phyloP scores from a whole-genome alignment of 257 asterid species.

The Solanum raphanifolium region DNA sequence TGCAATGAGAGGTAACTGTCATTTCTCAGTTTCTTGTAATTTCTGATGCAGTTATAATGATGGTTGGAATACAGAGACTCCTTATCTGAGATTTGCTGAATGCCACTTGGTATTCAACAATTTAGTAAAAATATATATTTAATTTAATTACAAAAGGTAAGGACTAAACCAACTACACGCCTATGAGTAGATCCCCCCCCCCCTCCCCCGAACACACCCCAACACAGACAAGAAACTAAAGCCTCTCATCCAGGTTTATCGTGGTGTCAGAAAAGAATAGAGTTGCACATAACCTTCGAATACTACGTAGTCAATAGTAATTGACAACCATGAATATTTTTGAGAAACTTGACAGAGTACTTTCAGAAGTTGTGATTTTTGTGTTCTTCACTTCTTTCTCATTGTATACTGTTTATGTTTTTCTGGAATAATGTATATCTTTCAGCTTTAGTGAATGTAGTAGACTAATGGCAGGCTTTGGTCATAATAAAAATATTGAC shows the following conservation, averaged over 20 bases:
- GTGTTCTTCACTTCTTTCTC: background rate
- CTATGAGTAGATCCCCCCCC: background rate
- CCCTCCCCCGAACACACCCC: background rate
- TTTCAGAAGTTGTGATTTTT: background rate
- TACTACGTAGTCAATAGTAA: background rate
- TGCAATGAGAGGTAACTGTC: constrained; percentile 75
- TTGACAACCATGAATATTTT: background rate
- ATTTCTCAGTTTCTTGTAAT: background rate
- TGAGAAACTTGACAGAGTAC: background rate
- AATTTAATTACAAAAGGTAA: background rate
- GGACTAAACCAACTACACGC: background rate
- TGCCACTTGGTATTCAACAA: background rate
- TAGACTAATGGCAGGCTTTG: background rate
- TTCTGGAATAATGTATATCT: background rate
- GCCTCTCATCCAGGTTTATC: background rate
- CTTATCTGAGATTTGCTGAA: background rate
- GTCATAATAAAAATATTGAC: background rate
- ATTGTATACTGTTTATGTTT: background rate
- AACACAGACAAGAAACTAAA: background rate
- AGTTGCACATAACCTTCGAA: background rate
- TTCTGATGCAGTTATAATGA: background rate
- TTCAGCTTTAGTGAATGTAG: background rate
- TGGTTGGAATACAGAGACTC: background rate
- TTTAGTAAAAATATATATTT: background rate
- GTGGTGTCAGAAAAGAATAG: background rate